Evolutionary conservation across 495 filamentous ascomycete species (phyloP).

Genomic region (Annulohypoxylon nitens): DNA sequence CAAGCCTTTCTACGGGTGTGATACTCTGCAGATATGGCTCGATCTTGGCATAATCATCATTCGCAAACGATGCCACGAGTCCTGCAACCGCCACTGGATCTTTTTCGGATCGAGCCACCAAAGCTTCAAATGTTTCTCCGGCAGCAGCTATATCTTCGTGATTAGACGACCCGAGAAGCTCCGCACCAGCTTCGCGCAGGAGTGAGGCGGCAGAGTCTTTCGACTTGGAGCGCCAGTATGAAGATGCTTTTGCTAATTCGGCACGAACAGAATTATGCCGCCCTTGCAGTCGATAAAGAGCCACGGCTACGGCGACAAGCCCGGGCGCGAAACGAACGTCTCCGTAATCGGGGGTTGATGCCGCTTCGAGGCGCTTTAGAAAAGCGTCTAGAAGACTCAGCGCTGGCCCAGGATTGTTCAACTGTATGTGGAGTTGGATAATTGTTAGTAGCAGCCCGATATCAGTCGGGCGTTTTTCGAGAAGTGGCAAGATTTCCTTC

Average conservation of each 20-base stretch:
- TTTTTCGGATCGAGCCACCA: constrained; percentile 71
- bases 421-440: constrained; percentile 83
- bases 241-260: constrained; percentile 82
- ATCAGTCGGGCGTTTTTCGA: constrained; percentile 83
- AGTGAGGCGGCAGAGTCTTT: constrained; percentile 66
- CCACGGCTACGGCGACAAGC: constrained; percentile 83
- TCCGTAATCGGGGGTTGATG: constrained; percentile 65
- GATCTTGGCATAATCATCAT: constrained; percentile 71
- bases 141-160: constrained; percentile 75
- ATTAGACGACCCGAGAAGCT: constrained; percentile 80
- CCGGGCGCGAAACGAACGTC: constrained; percentile 88
- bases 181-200: constrained; percentile 81
- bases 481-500: constrained; percentile 78
- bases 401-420: constrained; percentile 81
- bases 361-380: constrained; percentile 77
- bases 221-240: constrained; percentile 76
- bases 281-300: constrained; percentile 82
- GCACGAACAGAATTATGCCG: constrained; percentile 78
- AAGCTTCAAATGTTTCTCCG: constrained; percentile 77
- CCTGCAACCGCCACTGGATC: constrained; percentile 81
- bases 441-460: constrained; percentile 86
- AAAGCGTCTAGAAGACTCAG: constrained; percentile 80
- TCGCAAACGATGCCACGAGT: constrained; percentile 84
- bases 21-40: constrained; percentile 72
- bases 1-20: constrained; percentile 73